Base-by-base conservation (phyloP, 179 eudicot genomes). In the Sideroxylon spinosum region DNA sequence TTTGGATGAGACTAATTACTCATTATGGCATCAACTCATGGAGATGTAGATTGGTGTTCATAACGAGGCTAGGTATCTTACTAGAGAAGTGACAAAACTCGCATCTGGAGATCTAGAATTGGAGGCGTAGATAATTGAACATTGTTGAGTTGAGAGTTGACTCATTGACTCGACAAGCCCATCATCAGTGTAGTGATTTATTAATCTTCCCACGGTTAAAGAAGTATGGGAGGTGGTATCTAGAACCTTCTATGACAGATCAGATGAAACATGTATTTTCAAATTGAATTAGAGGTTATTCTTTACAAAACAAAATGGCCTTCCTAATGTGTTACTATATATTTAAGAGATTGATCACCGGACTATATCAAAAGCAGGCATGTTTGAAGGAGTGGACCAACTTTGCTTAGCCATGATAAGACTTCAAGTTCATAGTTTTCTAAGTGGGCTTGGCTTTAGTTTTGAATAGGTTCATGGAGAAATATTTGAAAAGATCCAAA, bases 381-480 rank as follows among this genome's bases (percentile, higher is more conserved):
- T 53, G 16, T 2, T 53, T 25, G 67, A 63, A 19, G 28, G 3
- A 63, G n/a, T n/a, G n/a, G n/a, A n/a, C n/a, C n/a, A n/a, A n/a
- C n/a, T n/a, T n/a, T n/a, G n/a, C n/a, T 12, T 10, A 14, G 12
- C n/a, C 22, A 13, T 12, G 22, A 1, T n/a, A 0, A 65, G 71
- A 23, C 71, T 29, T 16, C 9, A 49, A 25, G 78, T 62, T 6
- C 78, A 76, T 26, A 76, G 63, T 59, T 23, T 76, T 49, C 71
- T 57, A 19, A 23, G n/a, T 17, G 71, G 78, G 16, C 49, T 76
- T 12, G 78, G 63, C 48, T 23, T n/a, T 14, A 37, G 49, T 20
- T 62, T 76, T 25, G 49, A 76, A 76, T 60, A 62, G 23, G 48
- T 76, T 48, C 57, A 5, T 62, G 60, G 66, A 11, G 59, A 76